Percentiles rank a stretch among this genome's conserved stretches.
phyloP scores from a whole-genome alignment of 2,329 filamentous ascomycete species.

The Trichoderma hamatum region DNA sequence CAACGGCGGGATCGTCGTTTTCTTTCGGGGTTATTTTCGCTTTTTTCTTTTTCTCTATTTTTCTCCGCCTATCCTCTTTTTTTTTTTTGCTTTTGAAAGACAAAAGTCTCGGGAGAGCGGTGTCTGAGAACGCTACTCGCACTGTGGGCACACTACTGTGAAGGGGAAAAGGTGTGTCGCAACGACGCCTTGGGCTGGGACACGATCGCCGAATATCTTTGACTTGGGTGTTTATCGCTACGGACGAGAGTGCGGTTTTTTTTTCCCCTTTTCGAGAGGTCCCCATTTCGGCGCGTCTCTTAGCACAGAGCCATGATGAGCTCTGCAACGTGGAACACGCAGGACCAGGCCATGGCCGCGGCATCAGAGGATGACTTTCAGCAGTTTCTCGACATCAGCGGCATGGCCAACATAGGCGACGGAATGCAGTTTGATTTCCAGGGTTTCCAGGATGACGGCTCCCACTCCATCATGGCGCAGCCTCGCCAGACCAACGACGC shows the following conservation, averaged over 20 bases:
- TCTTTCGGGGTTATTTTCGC: too few species aligned
- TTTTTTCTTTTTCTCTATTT: neutral
- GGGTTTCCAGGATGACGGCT: constrained; percentile 51
- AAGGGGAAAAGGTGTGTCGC: neutral
- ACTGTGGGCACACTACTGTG: constrained; percentile 3
- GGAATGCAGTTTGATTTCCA: constrained; percentile 63
- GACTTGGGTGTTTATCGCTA: neutral
- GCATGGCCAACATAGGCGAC: constrained; percentile 57
- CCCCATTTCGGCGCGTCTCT: constrained; percentile 4
- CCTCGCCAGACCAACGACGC: constrained; percentile 40
- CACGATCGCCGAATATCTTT: neutral
- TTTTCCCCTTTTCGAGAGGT: neutral
- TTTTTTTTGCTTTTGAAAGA: neutral
- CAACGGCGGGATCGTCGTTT: neutral
- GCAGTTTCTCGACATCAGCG: constrained; percentile 64
- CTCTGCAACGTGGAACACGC: constrained; percentile 57
- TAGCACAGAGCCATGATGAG: constrained; percentile 51
- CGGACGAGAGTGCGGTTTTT: neutral
- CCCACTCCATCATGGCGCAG: constrained; percentile 39
- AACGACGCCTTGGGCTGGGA: neutral
- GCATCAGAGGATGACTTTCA: constrained; percentile 63
- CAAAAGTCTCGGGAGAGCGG: neutral
- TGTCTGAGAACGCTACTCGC: neutral
- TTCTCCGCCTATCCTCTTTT: neutral
- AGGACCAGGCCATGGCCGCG: constrained; percentile 58